Evolutionary conservation across 768 basidiomycete species (phyloP).

Genomic region (Leccinum subgranulosum): DNA sequence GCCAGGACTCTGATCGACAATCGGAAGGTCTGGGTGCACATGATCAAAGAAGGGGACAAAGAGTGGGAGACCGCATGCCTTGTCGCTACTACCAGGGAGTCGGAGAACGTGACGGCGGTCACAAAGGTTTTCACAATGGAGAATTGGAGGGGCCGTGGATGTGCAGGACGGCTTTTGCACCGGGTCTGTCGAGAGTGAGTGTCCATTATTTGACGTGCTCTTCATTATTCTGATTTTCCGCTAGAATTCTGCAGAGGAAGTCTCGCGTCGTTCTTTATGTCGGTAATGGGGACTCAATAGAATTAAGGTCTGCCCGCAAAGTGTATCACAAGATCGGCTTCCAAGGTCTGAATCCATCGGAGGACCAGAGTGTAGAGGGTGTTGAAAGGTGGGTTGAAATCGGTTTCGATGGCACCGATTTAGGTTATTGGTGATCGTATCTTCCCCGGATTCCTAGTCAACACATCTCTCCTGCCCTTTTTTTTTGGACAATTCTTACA

Average conservation of each 20-base stretch:
- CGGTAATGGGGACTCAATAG: constrained; percentile 45
- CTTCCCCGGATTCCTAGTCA: background rate
- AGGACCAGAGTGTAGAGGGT: constrained; percentile 35
- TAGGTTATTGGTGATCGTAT: constrained; percentile 71
- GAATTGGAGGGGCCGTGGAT: constrained; percentile 48
- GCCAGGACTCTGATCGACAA: constrained; percentile 47
- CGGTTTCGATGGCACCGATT: constrained; percentile 48
- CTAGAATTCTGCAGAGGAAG: constrained; percentile 38
- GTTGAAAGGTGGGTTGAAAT: constrained; percentile 59
- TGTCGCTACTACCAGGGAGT: constrained; percentile 65
- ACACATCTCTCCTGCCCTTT: background rate
- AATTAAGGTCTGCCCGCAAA: constrained; percentile 42
- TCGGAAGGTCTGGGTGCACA: constrained; percentile 58
- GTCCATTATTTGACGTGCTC: background rate
- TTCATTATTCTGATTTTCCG: constrained; percentile 5
- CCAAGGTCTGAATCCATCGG: constrained; percentile 40
- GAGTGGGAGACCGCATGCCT: constrained; percentile 53
- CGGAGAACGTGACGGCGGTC: constrained; percentile 53
- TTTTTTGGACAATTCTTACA: background rate
- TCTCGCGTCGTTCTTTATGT: constrained; percentile 63
- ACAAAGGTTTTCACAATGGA: constrained; percentile 70
- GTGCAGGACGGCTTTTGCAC: constrained; percentile 60
- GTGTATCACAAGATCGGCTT: constrained; percentile 72
- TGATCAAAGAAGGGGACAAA: constrained; percentile 31
- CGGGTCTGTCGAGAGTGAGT: constrained; percentile 55